Evolutionary conservation across 116 monocot species (phyloP).

Genomic region (Zostera marina): DNA sequence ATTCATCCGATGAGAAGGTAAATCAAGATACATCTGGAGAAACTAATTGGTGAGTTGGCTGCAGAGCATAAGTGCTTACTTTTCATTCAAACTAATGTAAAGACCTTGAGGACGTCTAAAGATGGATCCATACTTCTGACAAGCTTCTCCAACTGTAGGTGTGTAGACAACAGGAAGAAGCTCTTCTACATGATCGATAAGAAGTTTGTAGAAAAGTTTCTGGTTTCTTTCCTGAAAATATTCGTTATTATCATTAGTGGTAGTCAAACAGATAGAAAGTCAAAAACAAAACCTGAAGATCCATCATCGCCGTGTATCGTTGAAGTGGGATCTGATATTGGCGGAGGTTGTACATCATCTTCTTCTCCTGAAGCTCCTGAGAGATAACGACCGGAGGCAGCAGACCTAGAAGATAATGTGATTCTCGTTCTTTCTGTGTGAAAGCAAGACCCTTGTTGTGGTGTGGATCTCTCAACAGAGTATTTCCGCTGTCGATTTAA

Average conservation of each 20-base stretch:
- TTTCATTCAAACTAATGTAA: slow-evolving; percentile 74
- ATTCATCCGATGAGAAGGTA: neutral
- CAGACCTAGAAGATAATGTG: slow-evolving; percentile 56
- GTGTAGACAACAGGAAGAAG: slow-evolving; percentile 82
- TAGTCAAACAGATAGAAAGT: neutral
- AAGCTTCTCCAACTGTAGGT: slow-evolving; percentile 85
- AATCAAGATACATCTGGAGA: neutral
- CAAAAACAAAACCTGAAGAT: slow-evolving; percentile 54
- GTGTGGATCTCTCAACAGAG: slow-evolving; percentile 55
- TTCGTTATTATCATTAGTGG: neutral
- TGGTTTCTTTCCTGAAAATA: slow-evolving; percentile 63
- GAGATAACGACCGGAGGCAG: slow-evolving; percentile 31
- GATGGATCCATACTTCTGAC: slow-evolving; percentile 80
- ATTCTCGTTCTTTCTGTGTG: slow-evolving; percentile 54
- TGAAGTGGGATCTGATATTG: slow-evolving; percentile 80
- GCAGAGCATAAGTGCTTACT: slow-evolving; percentile 30
- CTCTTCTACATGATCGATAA: slow-evolving; percentile 77
- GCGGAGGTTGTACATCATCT: slow-evolving; percentile 74
- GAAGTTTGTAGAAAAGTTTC: slow-evolving; percentile 82
- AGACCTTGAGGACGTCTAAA: slow-evolving; percentile 70
- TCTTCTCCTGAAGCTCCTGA: slow-evolving; percentile 53
- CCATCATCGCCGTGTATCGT: slow-evolving; percentile 94
- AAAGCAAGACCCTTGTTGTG: slow-evolving; percentile 79
- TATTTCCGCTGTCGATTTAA: slow-evolving; percentile 36
- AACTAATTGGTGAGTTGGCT: neutral